A percentile compares a stretch with the other conserved stretches of the same genome.
phyloP scores from a whole-genome alignment of 352 stramenopile species.

The Pythium plurisporium region DNA sequence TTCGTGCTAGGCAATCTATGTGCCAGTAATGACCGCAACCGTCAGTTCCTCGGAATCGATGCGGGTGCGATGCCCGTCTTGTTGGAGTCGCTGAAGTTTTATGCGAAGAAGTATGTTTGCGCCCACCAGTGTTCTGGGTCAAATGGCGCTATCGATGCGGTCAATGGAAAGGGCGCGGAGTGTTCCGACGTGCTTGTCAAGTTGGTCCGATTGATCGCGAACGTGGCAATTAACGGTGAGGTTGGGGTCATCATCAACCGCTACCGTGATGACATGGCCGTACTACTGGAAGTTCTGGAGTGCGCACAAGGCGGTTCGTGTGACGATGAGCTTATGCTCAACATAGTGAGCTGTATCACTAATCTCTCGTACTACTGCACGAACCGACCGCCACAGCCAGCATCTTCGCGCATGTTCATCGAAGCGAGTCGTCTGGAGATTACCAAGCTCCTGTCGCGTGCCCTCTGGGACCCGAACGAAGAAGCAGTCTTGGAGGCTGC shows the following conservation, averaged over 20 bases:
- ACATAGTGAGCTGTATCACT: slow-evolving; percentile 83
- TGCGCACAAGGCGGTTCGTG: slow-evolving; percentile 10
- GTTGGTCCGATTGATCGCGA: slow-evolving; percentile 73
- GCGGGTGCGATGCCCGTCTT: slow-evolving; percentile 32
- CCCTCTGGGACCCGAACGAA: slow-evolving; percentile 70
- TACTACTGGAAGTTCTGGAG: slow-evolving; percentile 45
- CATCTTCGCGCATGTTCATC: slow-evolving; percentile 32
- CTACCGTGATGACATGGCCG: slow-evolving; percentile 22
- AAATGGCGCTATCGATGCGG: background rate
- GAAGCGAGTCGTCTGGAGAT: slow-evolving; percentile 41
- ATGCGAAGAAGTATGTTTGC: slow-evolving; percentile 31
- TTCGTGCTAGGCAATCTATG: slow-evolving; percentile 88
- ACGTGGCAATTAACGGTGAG: slow-evolving; percentile 75
- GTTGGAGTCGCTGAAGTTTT: slow-evolving; percentile 42
- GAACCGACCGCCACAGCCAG: background rate
- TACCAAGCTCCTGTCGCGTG: slow-evolving; percentile 31
- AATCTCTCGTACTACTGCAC: slow-evolving; percentile 84
- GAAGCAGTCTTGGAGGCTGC: slow-evolving; percentile 80
- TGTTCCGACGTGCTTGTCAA: slow-evolving; percentile 72
- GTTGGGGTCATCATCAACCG: slow-evolving; percentile 45
- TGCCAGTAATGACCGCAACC: slow-evolving; percentile 78
- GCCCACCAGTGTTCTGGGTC: background rate
- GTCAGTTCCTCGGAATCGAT: slow-evolving; percentile 34
- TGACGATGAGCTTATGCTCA: slow-evolving; percentile 86
- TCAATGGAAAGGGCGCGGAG: background rate